Conservation (phyloP, 148 eudicot genomes). For the Beta vulgaris region DNA sequence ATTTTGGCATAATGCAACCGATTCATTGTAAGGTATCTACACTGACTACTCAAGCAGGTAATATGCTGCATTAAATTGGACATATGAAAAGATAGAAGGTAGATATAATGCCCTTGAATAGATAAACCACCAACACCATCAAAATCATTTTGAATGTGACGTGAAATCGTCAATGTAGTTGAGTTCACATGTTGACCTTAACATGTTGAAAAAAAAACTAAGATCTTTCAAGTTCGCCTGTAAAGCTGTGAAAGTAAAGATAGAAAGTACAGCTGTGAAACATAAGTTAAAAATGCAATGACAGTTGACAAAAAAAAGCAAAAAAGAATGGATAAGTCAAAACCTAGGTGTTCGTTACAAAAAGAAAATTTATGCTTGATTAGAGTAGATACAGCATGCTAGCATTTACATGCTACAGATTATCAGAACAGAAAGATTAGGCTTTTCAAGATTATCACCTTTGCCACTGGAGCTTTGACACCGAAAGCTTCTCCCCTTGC, state of each 20-base stretch:
- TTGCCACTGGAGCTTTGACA: slow-evolving; percentile 72
- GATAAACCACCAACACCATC: not conserved
- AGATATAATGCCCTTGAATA: not conserved
- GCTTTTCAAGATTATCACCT: slow-evolving; percentile 40
- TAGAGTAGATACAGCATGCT: not conserved
- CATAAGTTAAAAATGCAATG: not conserved
- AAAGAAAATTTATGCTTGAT: not conserved
- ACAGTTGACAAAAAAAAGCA: not conserved
- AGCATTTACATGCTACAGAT: not conserved
- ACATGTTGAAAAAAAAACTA: not conserved
- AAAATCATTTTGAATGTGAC: not conserved
- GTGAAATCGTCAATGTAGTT: not conserved
- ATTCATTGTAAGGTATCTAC: not conserved
- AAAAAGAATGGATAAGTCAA: not conserved
- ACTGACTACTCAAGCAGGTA: not conserved
- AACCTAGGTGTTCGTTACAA: not conserved
- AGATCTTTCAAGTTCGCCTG: not conserved
- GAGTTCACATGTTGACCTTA: not conserved
- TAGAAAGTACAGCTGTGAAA: not conserved
- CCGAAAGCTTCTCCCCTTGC: slow-evolving; percentile 99
- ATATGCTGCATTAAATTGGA: not conserved
- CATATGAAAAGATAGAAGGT: not conserved
- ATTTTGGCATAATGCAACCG: not conserved
- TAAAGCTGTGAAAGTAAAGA: no score
- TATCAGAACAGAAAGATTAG: not conserved